Base-by-base conservation (phyloP, 345 rosid genomes). In the Ceriops zippeliana region DNA sequence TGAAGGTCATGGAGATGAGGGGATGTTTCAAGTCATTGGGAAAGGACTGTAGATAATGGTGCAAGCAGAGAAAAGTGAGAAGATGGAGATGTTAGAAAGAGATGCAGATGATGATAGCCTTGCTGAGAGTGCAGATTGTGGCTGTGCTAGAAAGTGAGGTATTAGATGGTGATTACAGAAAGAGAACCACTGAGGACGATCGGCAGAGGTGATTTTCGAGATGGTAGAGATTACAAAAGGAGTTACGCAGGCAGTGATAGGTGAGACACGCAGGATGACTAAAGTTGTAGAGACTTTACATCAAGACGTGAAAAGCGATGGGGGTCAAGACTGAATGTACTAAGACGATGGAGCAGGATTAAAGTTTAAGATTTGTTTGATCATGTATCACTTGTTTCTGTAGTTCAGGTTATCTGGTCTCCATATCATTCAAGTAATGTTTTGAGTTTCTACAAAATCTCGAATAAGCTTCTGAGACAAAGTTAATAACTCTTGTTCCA, bases 51-150 rank as follows among this genome's bases (percentile, higher is more conserved):
- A 52, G 85, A 78, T 13, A 31, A 56, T n/a, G 60, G 71, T 58
- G 27, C 7, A 19, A 62, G 22, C 13, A 34, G 58, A 34, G 74
- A 70, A 1, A 60, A 68, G n/a, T 34, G 73, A 61, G 74, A 76
- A 21, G 70, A 73, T 61, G 67, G 57, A 58, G 74, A 72, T 62
- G 71, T 77, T 47, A 66, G 65, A 52, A 81, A 58, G 58, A 83
- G 76, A 79, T 61, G 64, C 67, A 54, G 86, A 71, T 54, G 35
- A 37, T 49, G 73, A 66, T 59, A 7, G 53, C 15, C 5, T n/a
- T 24, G 7, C 32, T 5, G 11, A 70, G 65, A 76, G 62, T 66
- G 69, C 49, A 58, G 46, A 72, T n/a, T 61, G 5, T 42, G 17
- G 49, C 5, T 3, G 62, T 22, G 46, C 62, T 51, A 63, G 77